These are phyloP conservation scores for Peronospora farinosa DNA, from an alignment of 352 stramenopile species.

Conservation along the genomic window DNA sequence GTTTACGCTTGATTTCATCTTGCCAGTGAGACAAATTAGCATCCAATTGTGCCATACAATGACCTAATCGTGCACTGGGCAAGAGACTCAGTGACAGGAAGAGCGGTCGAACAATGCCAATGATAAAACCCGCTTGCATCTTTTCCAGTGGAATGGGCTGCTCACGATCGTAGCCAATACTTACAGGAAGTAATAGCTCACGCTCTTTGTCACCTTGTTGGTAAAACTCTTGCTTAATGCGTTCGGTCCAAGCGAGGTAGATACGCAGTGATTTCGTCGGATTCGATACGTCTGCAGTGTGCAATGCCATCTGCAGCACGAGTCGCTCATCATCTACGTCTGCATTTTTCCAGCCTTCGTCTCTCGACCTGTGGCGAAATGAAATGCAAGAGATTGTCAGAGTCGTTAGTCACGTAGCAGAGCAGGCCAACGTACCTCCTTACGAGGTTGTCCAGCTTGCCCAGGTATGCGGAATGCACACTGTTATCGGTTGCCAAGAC, in stretches of 20 bases:
- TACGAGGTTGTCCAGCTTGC: slow-evolving; percentile 71
- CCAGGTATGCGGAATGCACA: slow-evolving; percentile 71
- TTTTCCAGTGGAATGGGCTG: slow-evolving; percentile 83
- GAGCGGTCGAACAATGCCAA: slow-evolving; percentile 85
- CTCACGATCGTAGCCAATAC: slow-evolving; percentile 86
- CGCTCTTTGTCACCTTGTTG: slow-evolving; percentile 92
- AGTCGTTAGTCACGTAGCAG: background rate
- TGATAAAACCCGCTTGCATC: slow-evolving; percentile 91
- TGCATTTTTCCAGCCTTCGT: slow-evolving; percentile 47
- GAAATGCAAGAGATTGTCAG: slow-evolving; percentile 1
- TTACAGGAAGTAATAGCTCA: slow-evolving; percentile 75
- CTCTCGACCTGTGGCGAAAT: slow-evolving; percentile 20
- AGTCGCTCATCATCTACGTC: slow-evolving; percentile 68
- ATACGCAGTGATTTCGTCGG: slow-evolving; percentile 75
- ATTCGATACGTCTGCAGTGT: slow-evolving; percentile 93
- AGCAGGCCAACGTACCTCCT: slow-evolving; percentile 27
- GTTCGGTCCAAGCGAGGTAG: slow-evolving; percentile 83
- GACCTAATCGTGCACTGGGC: slow-evolving; percentile 40
- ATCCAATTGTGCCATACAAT: slow-evolving; percentile 65
- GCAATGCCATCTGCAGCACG: slow-evolving; percentile 70
- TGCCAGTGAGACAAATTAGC: slow-evolving; percentile 68
- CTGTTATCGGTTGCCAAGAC: slow-evolving; percentile 87
- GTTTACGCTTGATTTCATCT: slow-evolving; percentile 47
- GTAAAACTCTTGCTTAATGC: slow-evolving; percentile 92
- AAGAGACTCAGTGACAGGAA: slow-evolving; percentile 56